A percentile compares a stretch with the other conserved stretches of the same genome.
These are phyloP conservation scores for Colletotrichum agaves DNA, from an alignment of 2,329 filamentous ascomycete species.

Conservation along the genomic window DNA sequence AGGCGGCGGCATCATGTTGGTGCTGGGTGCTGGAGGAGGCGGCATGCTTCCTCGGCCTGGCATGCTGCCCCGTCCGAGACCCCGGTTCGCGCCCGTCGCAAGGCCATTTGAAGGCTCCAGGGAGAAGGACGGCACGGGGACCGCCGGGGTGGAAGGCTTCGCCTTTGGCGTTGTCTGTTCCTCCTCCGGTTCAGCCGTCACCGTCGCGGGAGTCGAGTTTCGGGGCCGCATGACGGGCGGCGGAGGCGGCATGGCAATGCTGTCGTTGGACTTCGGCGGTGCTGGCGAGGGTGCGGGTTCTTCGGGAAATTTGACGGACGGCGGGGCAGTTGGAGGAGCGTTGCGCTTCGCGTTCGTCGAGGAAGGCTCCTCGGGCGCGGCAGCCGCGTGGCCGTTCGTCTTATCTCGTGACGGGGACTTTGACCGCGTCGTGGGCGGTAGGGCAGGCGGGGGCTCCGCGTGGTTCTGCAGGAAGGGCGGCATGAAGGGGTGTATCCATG, in stretches of 20 bases:
- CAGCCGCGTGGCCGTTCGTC: not conserved
- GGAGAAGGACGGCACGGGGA: conserved; percentile 57
- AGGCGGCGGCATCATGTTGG: conserved; percentile 46
- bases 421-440: conserved; percentile 14
- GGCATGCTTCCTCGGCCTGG: conserved; percentile 11
- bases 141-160: conserved; percentile 42
- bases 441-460: not conserved
- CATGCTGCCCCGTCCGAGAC: not conserved
- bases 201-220: not conserved
- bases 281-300: conserved; percentile 4
- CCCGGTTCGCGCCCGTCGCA: conserved; percentile 37
- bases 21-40: conserved; percentile 39
- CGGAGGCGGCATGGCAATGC: conserved; percentile 51
- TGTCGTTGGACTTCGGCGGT: conserved; percentile 40
- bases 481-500: conserved; percentile 59
- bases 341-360: not conserved
- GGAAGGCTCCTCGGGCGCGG: not conserved
- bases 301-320: conserved; percentile 16
- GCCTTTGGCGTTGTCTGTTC: conserved; percentile 66
- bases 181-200: conserved; percentile 44
- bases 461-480: conserved; percentile 48
- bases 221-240: conserved; percentile 39
- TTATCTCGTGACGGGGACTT: conserved; percentile 24
- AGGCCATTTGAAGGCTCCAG: conserved; percentile 44
- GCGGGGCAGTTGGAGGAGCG: conserved; percentile 30